phyloP scores from a whole-genome alignment of 768 basidiomycete species.

The Amanita rimosa region DNA sequence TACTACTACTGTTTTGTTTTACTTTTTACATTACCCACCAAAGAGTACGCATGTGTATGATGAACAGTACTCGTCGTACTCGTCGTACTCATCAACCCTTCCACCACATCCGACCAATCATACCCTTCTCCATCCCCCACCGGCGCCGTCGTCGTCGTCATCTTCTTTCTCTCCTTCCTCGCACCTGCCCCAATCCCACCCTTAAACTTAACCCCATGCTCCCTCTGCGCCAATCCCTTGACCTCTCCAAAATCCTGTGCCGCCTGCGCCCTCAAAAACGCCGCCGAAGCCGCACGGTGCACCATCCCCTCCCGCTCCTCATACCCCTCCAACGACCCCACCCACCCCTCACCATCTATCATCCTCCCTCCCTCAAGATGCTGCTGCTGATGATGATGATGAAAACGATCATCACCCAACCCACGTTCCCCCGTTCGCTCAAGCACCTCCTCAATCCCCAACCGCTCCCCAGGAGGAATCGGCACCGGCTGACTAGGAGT shows the following conservation, averaged over 20 bases:
- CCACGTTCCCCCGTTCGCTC: slow-evolving; percentile 53
- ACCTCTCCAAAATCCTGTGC: slow-evolving; percentile 63
- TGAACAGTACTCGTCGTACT: too few species aligned
- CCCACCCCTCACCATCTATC: slow-evolving; percentile 7
- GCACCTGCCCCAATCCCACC: slow-evolving; percentile 11
- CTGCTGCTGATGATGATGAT: too few species aligned
- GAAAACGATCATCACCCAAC: too few species aligned
- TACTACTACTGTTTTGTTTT: too few species aligned
- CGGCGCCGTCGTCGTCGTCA: slow-evolving; percentile 11
- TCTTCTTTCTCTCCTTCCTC: slow-evolving; percentile 9
- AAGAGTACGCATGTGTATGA: too few species aligned
- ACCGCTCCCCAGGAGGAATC: slow-evolving; percentile 80
- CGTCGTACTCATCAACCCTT: too few species aligned
- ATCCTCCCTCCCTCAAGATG: too few species aligned
- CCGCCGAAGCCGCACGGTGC: slow-evolving; percentile 44
- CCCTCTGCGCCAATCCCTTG: slow-evolving; percentile 50
- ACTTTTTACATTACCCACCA: too few species aligned
- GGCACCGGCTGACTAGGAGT: slow-evolving; percentile 83
- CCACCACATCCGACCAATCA: slow-evolving; percentile 29
- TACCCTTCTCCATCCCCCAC: slow-evolving; percentile 30
- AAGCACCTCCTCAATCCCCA: slow-evolving; percentile 60
- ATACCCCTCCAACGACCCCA: slow-evolving; percentile 39
- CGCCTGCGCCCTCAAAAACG: slow-evolving; percentile 71
- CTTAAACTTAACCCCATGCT: slow-evolving; percentile 10
- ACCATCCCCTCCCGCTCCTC: slow-evolving; percentile 44